phyloP scores from a whole-genome alignment of 2,329 filamentous ascomycete species.

The Rachicladosporium sp. region DNA sequence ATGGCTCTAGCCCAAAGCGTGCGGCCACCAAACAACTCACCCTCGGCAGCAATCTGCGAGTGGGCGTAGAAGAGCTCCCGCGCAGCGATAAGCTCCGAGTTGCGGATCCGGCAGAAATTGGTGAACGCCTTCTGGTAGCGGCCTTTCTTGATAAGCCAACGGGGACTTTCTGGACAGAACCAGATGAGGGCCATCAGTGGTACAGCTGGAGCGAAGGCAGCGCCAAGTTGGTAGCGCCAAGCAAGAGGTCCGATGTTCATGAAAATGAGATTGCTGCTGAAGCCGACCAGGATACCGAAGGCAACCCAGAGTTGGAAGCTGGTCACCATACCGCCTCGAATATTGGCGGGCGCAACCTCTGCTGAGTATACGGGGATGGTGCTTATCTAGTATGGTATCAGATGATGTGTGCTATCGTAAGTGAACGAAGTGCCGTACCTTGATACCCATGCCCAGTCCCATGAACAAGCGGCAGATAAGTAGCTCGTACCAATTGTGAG shows the following conservation, averaged over 20 bases:
- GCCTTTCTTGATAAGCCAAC: slow-evolving; percentile 16
- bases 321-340: slow-evolving; percentile 20
- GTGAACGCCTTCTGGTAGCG: slow-evolving; percentile 24
- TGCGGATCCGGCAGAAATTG: slow-evolving; percentile 30
- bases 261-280: slow-evolving; percentile 45
- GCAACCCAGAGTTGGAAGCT: slow-evolving; percentile 25
- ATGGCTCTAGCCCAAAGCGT: not conserved
- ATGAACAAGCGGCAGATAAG: slow-evolving; percentile 57
- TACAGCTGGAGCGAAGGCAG: slow-evolving; percentile 53
- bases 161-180: slow-evolving; percentile 26
- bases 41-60: slow-evolving; percentile 14
- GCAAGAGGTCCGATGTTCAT: slow-evolving; percentile 43
- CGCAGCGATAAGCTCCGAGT: slow-evolving; percentile 19
- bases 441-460: slow-evolving; percentile 39
- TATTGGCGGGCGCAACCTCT: slow-evolving; percentile 35
- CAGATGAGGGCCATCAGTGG: slow-evolving; percentile 47
- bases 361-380: slow-evolving; percentile 30
- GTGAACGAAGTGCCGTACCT: slow-evolving; percentile 2
- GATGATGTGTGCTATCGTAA: slow-evolving; percentile 3
- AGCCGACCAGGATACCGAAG: slow-evolving; percentile 53
- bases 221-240: slow-evolving; percentile 51
- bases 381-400: slow-evolving; percentile 22
- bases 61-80: slow-evolving; percentile 20
- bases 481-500: slow-evolving; percentile 58
- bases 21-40: slow-evolving; percentile 10